Conservation (phyloP, 495 filamentous ascomycete species). For the Recurvomyces mirabilis region DNA sequence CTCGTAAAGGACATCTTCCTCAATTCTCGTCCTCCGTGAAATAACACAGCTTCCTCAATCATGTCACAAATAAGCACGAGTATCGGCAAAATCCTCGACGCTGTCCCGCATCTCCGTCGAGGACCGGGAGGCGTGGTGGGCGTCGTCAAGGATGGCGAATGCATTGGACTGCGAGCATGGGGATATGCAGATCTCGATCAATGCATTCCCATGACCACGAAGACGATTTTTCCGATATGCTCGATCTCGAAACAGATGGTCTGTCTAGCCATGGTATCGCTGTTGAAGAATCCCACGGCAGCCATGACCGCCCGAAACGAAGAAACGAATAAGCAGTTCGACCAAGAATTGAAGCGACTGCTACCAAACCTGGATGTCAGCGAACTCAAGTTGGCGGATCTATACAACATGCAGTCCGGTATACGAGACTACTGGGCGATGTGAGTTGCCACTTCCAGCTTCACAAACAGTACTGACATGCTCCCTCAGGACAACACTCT, state of each 20-base stretch:
- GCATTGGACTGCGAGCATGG: slow-evolving; percentile 5
- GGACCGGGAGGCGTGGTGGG: slow-evolving; percentile 11
- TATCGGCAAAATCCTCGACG: background rate
- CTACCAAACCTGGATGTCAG: background rate
- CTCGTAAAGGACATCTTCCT: no score
- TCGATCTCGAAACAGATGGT: slow-evolving; percentile 20
- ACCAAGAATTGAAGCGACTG: slow-evolving; percentile 1
- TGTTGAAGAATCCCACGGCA: background rate
- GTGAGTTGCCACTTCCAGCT: no score
- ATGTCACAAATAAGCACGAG: no score
- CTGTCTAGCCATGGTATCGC: slow-evolving; percentile 1
- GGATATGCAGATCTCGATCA: slow-evolving; percentile 13
- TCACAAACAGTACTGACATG: no score
- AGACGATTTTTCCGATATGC: slow-evolving; percentile 13
- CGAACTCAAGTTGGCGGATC: slow-evolving; percentile 5
- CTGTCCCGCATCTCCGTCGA: slow-evolving; percentile 1
- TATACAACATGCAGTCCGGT: slow-evolving; percentile 12
- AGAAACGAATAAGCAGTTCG: background rate
- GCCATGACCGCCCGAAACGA: background rate
- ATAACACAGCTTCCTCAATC: no score
- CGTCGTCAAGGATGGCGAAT: slow-evolving; percentile 9
- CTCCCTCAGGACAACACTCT: slow-evolving; percentile 11
- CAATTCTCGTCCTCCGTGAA: no score
- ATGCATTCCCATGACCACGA: slow-evolving; percentile 3
- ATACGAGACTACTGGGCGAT: slow-evolving; percentile 18